phyloP scores from a whole-genome alignment of 2,329 filamentous ascomycete species.

The Botrytis paeoniae region DNA sequence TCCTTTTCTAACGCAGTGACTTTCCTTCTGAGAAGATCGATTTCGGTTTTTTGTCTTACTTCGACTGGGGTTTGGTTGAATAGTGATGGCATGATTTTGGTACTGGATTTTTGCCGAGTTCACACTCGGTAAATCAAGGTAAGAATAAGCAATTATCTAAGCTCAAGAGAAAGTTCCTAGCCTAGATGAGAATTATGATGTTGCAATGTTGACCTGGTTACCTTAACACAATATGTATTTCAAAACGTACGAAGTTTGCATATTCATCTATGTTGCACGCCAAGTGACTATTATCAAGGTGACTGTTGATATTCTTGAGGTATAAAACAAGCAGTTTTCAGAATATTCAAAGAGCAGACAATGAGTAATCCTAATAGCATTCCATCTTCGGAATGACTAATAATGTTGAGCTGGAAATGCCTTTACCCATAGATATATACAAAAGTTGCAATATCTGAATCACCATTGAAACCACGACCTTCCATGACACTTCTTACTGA shows the following conservation, averaged over 20 bases:
- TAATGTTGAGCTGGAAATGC: not conserved
- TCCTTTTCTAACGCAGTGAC: not conserved
- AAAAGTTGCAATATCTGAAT: not conserved
- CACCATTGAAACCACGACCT: not conserved
- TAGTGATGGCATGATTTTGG: not conserved
- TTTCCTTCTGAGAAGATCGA: not conserved
- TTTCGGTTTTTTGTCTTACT: not conserved
- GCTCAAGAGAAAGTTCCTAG: rapidly evolving
- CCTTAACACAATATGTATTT: not conserved
- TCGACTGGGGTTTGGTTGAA: not conserved
- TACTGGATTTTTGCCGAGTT: not conserved
- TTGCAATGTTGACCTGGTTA: not conserved
- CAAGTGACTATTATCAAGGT: not conserved
- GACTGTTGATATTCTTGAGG: not conserved
- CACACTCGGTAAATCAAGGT: not conserved
- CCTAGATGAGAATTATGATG: too few relatives aligned
- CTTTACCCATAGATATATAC: not conserved
- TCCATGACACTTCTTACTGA: too few relatives aligned
- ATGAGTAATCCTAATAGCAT: not conserved
- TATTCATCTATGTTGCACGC: too few relatives aligned
- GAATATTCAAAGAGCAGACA: not conserved
- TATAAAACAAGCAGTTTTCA: not conserved
- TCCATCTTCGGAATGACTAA: not conserved
- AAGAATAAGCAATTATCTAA: not conserved
- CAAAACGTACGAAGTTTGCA: not conserved